Conservation (phyloP, 2,329 filamentous ascomycete species). For the Basipetospora chlamydospora region DNA sequence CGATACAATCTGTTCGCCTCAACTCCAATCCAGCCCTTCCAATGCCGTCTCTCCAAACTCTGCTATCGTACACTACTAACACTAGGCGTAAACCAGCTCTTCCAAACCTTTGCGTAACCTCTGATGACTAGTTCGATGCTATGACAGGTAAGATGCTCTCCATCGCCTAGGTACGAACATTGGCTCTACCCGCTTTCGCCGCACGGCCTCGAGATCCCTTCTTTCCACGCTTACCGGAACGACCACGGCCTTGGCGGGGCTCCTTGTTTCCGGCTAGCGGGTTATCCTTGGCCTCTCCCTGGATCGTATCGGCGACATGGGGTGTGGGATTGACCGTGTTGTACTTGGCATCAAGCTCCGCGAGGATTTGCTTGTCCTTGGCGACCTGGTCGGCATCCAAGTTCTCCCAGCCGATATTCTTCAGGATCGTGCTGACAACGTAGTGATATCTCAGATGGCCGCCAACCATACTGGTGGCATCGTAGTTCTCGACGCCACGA, state of each 20-base stretch:
- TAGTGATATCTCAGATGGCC: conserved; percentile 59
- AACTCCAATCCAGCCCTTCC: too few relatives aligned
- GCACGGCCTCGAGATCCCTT: neutral
- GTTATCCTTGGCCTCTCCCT: conserved; percentile 5
- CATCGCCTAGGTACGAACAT: conserved; percentile 6
- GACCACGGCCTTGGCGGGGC: neutral
- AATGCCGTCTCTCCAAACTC: too few relatives aligned
- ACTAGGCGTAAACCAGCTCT: neutral
- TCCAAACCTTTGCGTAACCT: conserved; percentile 3
- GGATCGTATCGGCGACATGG: neutral
- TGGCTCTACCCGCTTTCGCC: conserved; percentile 5
- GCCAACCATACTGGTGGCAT: conserved; percentile 49
- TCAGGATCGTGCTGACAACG: conserved; percentile 51
- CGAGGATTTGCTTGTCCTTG: conserved; percentile 17
- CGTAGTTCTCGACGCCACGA: conserved; percentile 50
- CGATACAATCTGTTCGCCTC: neutral
- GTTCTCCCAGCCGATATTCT: conserved; percentile 55
- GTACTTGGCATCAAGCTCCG: conserved; percentile 20
- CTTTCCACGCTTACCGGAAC: neutral
- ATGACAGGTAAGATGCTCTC: conserved; percentile 7
- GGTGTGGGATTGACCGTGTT: conserved; percentile 17
- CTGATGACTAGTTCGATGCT: conserved; percentile 7
- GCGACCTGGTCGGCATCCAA: conserved; percentile 28
- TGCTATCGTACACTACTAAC: conserved; percentile 4
- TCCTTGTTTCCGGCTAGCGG: neutral